A percentile compares a stretch with the other conserved stretches of the same genome.
These are phyloP conservation scores for Pachysolen tannophilus DNA, from an alignment of 805 yeast genomes.

Conservation along the genomic window DNA sequence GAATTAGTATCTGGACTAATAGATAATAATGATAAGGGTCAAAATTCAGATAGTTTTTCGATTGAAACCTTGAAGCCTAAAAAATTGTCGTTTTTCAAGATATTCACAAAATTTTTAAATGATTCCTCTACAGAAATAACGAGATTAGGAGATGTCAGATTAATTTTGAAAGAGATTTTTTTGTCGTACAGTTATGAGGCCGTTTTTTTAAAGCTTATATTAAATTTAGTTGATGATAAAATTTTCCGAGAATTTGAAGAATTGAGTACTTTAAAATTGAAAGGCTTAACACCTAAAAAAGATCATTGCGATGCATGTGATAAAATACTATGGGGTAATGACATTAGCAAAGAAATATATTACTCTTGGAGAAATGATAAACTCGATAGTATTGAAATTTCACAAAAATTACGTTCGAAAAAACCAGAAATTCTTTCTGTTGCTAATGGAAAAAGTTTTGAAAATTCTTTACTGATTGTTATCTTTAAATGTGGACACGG, in stretches of 20 bases:
- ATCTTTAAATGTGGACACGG: constrained; percentile 62
- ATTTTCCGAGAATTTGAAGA: constrained; percentile 38
- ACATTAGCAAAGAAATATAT: constrained; percentile 39
- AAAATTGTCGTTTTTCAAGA: constrained; percentile 38
- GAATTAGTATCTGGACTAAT: not conserved
- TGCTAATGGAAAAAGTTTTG: constrained; percentile 2
- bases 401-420: too few relatives aligned
- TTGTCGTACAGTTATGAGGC: constrained; percentile 59
- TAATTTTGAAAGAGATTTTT: constrained; percentile 54
- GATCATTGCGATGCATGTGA: constrained; percentile 74
- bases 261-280: constrained; percentile 31
- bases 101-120: constrained; percentile 47
- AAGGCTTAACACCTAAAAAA: constrained; percentile 57
- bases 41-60: not conserved
- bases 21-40: too few relatives aligned
- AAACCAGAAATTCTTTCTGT: constrained; percentile 7
- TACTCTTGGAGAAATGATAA: constrained; percentile 48
- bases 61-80: constrained; percentile 6
- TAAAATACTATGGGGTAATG: constrained; percentile 62
- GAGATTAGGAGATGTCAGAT: constrained; percentile 50
- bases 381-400: constrained; percentile 17
- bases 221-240: constrained; percentile 48
- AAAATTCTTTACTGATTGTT: constrained; percentile 4
- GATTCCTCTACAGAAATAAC: constrained; percentile 37
- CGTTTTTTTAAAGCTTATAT: constrained; percentile 41